A percentile compares a stretch with the other conserved stretches of the same genome.
These are phyloP conservation scores for Mycena latifolia DNA, from an alignment of 768 basidiomycete species.

Conservation along the genomic window DNA sequence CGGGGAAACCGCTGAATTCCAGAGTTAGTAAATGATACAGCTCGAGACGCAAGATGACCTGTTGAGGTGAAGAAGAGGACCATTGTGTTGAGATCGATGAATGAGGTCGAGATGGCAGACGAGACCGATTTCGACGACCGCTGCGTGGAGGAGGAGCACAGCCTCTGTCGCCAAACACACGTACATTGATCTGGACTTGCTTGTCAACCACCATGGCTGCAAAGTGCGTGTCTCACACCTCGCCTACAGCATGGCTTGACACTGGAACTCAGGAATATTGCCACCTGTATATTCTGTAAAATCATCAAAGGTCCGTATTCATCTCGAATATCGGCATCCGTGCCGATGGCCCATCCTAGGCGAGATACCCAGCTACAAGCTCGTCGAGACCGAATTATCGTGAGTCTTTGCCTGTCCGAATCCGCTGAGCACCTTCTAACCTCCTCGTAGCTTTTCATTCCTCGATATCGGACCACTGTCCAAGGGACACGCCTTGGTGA, in stretches of 20 bases:
- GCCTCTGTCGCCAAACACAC: no score
- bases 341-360: slow-evolving; percentile 57
- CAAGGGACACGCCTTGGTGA: slow-evolving; percentile 91
- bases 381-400: slow-evolving; percentile 81
- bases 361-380: slow-evolving; percentile 91
- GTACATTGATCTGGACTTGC: no score
- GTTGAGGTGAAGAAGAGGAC: slow-evolving; percentile 66
- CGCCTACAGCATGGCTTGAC: slow-evolving; percentile 4
- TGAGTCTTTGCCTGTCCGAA: slow-evolving; percentile 39
- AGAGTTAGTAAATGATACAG: slow-evolving; percentile 47
- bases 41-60: slow-evolving; percentile 68
- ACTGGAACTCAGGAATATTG: slow-evolving; percentile 58
- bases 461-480: slow-evolving; percentile 93
- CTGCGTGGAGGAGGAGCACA: no score
- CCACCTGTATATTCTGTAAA: slow-evolving; percentile 92
- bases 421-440: background rate
- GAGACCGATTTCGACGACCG: no score
- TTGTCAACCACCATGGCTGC: slow-evolving; percentile 49
- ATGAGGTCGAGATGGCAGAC: no score
- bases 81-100: slow-evolving; percentile 52
- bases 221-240: slow-evolving; percentile 45
- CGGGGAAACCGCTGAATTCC: slow-evolving; percentile 50
- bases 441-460: slow-evolving; percentile 76
- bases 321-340: background rate
- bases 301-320: slow-evolving; percentile 82